Base-by-base conservation (phyloP, 371 early-diverging fungal genomes). In the Rhizopus stolonifer region DNA sequence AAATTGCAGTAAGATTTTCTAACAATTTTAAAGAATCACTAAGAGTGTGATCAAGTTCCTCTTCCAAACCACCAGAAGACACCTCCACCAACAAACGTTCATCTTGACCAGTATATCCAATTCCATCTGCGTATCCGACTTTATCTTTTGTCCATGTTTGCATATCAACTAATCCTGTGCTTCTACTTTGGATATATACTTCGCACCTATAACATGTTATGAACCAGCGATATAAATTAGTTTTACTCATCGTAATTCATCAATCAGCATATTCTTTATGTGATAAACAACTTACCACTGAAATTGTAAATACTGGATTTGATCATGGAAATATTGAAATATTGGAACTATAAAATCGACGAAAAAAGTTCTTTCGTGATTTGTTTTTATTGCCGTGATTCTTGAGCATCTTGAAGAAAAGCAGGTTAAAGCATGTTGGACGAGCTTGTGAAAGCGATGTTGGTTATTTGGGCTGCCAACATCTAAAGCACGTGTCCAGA, bases 81-180 rank as follows among this genome's bases (percentile, higher is more conserved):
- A 40, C 39, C 47, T 54, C 54, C 38, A 54, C 40, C 22, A 54
- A 40, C 42, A 47, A 39, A 46, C 36, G 39, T 47, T 54, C 42
- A 5, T 47, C 47, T 54, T 39, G 48, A 8, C 47, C 46, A 39
- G 39, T 47, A 47, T 54, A 54, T 21, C 54, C 54, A 47, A 54
- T 46, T 47, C 54, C 54, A 25, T 54, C 54, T 29, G 54, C 46
- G 25, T 46, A 53, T 46, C 46, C 26, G 18, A 5, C 23, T 54
- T 31, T 54, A 31, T 54, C 54, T 54, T 54, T 54, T 38, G 48
- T 19, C 47, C 54, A 54, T 54, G 47, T 47, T 54, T 47, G 46
- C 54, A 54, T 47, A 25, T 25, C 22, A 49, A 49, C 22, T 38
- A 49, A 49, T 38, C 49, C 49, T 11, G 39, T 49, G 10, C 39